A percentile compares a stretch with the other conserved stretches of the same genome.
Conservation (phyloP, 352 stramenopile genomes). For the Phytophthora hibernalis region DNA sequence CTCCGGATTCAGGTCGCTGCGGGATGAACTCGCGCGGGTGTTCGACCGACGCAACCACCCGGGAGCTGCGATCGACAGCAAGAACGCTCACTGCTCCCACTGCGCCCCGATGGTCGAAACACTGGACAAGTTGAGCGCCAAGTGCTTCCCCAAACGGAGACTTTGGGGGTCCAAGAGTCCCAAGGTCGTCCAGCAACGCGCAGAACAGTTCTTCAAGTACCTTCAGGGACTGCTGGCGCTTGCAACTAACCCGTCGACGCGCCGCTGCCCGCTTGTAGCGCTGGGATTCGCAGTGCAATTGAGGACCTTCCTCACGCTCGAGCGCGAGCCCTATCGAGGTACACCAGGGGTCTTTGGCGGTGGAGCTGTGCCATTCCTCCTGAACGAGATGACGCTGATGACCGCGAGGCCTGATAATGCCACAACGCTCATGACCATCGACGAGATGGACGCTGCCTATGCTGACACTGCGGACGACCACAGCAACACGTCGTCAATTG, state of each 20-base stretch:
- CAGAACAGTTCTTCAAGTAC: constrained; percentile 64
- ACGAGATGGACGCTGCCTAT: constrained; percentile 32
- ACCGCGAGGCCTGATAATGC: constrained; percentile 34
- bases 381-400: constrained; percentile 55
- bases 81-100: constrained; percentile 62
- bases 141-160: constrained; percentile 61
- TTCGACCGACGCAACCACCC: constrained; percentile 45
- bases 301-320: constrained; percentile 66
- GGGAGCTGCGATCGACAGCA: constrained; percentile 6
- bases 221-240: constrained; percentile 62
- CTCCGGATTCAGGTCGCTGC: constrained; percentile 69
- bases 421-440: constrained; percentile 67
- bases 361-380: constrained; percentile 49
- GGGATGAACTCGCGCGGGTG: constrained; percentile 56
- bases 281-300: constrained; percentile 61
- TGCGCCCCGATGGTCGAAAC: constrained; percentile 58
- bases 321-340: constrained; percentile 50
- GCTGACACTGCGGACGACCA: constrained; percentile 24
- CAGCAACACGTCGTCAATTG: constrained; percentile 18
- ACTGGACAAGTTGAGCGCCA: constrained; percentile 49
- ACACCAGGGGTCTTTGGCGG: constrained; percentile 45
- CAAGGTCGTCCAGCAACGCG: constrained; percentile 49
- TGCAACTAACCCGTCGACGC: constrained; percentile 55
- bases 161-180: constrained; percentile 65
- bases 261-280: constrained; percentile 63